Evolutionary conservation across 2,329 filamentous ascomycete genomes (phyloP), one percentile per base, ranked within the genome.

Genomic region (Fusarium tupiense): DNA sequence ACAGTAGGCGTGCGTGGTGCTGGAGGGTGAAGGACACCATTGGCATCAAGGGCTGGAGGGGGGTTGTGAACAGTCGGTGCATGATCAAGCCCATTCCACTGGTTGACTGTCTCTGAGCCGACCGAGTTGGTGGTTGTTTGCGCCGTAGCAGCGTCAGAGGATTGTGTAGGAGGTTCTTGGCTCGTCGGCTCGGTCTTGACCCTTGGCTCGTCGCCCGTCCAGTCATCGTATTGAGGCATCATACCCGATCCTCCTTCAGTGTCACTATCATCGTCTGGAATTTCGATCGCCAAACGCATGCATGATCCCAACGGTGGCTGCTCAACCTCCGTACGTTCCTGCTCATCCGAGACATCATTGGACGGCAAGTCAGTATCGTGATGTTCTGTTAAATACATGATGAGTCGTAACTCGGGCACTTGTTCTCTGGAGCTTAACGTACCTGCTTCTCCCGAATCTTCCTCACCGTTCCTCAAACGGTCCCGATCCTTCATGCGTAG

Each of bases 21-120:
- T 1, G 8, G 0, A 17, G 35, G 8, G 8, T 29, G 7, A 14
- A 17, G 52, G 2, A 54, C 5, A 4, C 10, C 35, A 3, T 29
- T 54, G 24, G 24, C 20, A 26, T 38, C 24, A 7, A 40, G 10
- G 0, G 19, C 10, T 5, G 35, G 14, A 9, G 0, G 0, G 10
- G 20, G 1, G 35, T 29, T 26, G 3, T 12, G 24, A 54, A 17
- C 3, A 38, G 19, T 17, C 8, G 35, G 5, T 20, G 31, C 2
- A 8, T 6, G 17, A 52, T 26, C 20, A 17, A 29, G 24, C 5
- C 5, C 20, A 29, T 54, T 29, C n/a, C 33, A 29, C 24, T 29
- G 35, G 5, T 29, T 26, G 2, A 0, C 2, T 2, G 7, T 13
- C 24, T 40, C 33, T 29, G 14, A 16, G 4, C n/a, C 19, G 3